Base-by-base conservation (phyloP, 1,284 basidiomycete species). In the Cutaneotrichosporon dermatis region DNA sequence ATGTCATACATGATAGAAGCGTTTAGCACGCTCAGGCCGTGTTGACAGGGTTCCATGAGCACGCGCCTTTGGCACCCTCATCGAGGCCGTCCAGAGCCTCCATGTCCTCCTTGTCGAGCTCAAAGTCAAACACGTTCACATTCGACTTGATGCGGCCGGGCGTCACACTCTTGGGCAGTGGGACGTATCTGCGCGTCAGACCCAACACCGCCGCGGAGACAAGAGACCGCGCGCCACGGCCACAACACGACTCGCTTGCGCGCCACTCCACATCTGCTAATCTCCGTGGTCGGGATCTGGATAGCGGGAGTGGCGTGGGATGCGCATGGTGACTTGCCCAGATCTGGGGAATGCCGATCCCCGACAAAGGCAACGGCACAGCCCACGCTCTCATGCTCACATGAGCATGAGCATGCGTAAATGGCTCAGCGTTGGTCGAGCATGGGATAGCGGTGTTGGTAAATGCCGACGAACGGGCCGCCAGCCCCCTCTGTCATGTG, bases 121-220 rank as follows among this genome's bases (percentile, higher is more conserved):
- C 82, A 67, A 92, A 92, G 70, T 87, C 85, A 61, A 84, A 90
- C 1, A 91, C 73, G 25, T 86, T 72, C 0, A 84, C 75, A 64
- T 93, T 93, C 15, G 84, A 84, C 43, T 79, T 75, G 65, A 92
- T 91, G 43, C 89, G 82, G 7, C 77, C 73, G 0, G 86, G 81
- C 0, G 82, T 86, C n/a, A 82, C 83, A 40, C 86, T 88, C 76
- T 91, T 92, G 4, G 89, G 88, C 25, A 92, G 80, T 0, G 88
- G 87, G 0, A 88, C 81, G 70, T 82, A 87, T 16, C 87, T 85
- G 49, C 12, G 25, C 1, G 51, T 55, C 51, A 67, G 55, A 25
- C 33, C 45, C 10, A 15, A 8, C 8, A 13, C 8, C 15, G 44
- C 44, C 44, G 44, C 44, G 44, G 44, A 45, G 44, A 33, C 16